Evolutionary conservation across 129 eudicot genomes (phyloP), one percentile per base, ranked within the genome.

Genomic region (Artemisia tridentata): DNA sequence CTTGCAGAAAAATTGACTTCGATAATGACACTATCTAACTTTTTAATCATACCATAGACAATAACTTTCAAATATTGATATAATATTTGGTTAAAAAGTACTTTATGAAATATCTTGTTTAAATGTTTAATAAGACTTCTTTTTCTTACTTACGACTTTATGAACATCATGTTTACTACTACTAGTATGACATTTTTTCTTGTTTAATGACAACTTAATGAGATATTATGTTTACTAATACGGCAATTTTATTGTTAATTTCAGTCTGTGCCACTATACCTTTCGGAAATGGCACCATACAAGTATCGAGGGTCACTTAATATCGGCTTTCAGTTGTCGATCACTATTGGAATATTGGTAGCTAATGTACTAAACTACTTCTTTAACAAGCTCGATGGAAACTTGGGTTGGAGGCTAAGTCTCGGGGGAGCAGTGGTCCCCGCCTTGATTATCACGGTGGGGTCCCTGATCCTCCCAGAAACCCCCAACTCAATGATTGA

Each of bases 271-370:
- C 97, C 97, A 12, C 81, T 91, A 3, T 91, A 91, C 78, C 87
- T 91, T 1, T 91, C 97, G 3, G 97, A 91, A 69, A 91, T 91
- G 97, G 97, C 97, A 6, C 97, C 97, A 1, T 91, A 88, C 91
- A 88, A 86, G 75, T 91, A 80, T 78, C 81, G 97, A 74, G 97
- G 97, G 63, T 85, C 93, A 7, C 91, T 91, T 29, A 91, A 91
- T 82, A 86, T 88, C 18, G 90, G 88, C 2, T 91, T 91, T 58
- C 97, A 91, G 3, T 75, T 91, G 13, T 86, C 96, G 4, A 88
- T 88, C 85, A 91, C 97, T 2, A 75, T 91, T 3, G 97, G 97
- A 54, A 91, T 91, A 72, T 72, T 91, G 15, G 87, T 89, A 16
- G 97, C 97, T 74, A 91, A 88, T 25, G 82, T 91, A 14, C 70